Evolutionary conservation across 257 asterid genomes (phyloP), one percentile per base, ranked within the genome.

Genomic region (Ilex asprella): DNA sequence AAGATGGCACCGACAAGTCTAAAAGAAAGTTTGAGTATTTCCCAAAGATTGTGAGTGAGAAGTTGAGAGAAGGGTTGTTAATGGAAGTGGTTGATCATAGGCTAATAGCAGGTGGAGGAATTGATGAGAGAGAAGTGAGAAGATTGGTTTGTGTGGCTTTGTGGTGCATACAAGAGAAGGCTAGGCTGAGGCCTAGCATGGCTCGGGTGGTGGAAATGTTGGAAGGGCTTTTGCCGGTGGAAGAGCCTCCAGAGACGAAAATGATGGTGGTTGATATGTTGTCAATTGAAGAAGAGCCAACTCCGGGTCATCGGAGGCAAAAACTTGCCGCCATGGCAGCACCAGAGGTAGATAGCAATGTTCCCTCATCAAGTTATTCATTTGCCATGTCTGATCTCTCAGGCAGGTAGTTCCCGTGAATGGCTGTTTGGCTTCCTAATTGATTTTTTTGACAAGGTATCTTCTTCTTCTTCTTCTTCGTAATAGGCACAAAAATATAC

Each of bases 131-230:
- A 6, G 75, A 72, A 41, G 71, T 86, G 73, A 75, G 55, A 74
- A 82, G 73, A 53, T 56, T 84, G 83, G 89, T 78, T 0, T 57
- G 64, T 16, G 69, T 81, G 53, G 89, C 91, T 1, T 57, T 89
- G 74, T 84, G 93, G 95, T 89, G 97, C 71, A 82, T 89, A 46
- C 97, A 89, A 54, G 97, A 89, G 64, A 71, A 72, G 73, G 72
- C 94, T 2, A 76, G 50, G 76, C 65, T 64, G 5, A 71, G 97
- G 80, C 97, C 97, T 6, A 79, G 72, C 39, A 89, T 89, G 97
- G 69, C 67, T 9, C 61, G 13, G 16, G 95, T 89, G 39, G 95
- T 89, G 32, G 97, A 89, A n/a, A 89, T 89, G 97, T 58, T 89
- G 0, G 94, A 86, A 61, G 87, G 91, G 21, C 80, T 88, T 15